These are phyloP conservation scores for Coemansia sp. DNA, from an alignment of 192 early-diverging fungal genomes.

Conservation along the genomic window DNA sequence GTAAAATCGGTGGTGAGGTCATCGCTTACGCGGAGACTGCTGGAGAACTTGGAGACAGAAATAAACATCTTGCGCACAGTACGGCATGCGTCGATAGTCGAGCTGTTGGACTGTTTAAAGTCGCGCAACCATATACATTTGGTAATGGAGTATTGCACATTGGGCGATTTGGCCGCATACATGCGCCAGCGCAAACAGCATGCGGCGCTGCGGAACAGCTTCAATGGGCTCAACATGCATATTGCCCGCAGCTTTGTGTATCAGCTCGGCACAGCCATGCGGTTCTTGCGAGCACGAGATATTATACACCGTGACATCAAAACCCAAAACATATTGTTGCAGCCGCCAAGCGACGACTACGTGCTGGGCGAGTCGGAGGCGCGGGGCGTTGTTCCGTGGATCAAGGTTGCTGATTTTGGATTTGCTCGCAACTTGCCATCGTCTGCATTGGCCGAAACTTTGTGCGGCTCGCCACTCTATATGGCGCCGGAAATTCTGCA, in stretches of 20 bases:
- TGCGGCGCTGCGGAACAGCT: conserved; percentile 56
- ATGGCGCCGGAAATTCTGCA: conserved; percentile 89
- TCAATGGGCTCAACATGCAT: conserved; percentile 77
- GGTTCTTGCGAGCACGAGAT: conserved; percentile 80
- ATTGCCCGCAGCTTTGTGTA: conserved; percentile 83
- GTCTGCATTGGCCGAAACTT: conserved; percentile 85
- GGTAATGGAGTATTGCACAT: conserved; percentile 96
- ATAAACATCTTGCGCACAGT: conserved; percentile 89
- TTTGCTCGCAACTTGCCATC: conserved; percentile 88
- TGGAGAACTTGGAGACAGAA: conserved; percentile 94
- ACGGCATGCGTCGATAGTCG: conserved; percentile 83
- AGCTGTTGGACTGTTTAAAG: conserved; percentile 87
- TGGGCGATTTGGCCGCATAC: conserved; percentile 90
- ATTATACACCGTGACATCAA: conserved; percentile 98
- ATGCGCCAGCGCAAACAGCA: conserved; percentile 69
- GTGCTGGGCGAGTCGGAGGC: conserved; percentile 46
- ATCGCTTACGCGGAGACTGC: conserved; percentile 86
- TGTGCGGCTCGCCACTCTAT: conserved; percentile 96
- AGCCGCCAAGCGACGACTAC: conserved; percentile 54
- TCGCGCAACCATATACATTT: conserved; percentile 91
- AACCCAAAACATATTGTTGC: conserved; percentile 90
- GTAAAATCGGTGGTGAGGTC: conserved; percentile 88
- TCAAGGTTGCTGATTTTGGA: conserved; percentile 98
- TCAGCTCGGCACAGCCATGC: conserved; percentile 77
- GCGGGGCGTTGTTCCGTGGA: conserved; percentile 55